A percentile compares a stretch with the other conserved stretches of the same genome.
These are phyloP conservation scores for Sapria himalayana DNA, from an alignment of 345 rosid species.

Conservation along the genomic window DNA sequence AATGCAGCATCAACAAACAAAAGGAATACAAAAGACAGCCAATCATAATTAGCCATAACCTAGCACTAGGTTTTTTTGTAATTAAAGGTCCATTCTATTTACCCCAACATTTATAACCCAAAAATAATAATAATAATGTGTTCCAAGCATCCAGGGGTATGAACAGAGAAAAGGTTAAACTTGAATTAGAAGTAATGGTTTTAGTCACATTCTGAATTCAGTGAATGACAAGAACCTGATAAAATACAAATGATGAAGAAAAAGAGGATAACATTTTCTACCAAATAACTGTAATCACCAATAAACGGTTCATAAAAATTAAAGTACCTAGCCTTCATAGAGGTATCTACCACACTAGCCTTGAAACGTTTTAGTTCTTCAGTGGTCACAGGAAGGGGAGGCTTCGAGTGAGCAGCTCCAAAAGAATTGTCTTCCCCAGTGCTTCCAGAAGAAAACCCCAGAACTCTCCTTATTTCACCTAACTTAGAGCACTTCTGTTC, in stretches of 20 bases:
- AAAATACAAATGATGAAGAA: neutral
- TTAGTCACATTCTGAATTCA: neutral
- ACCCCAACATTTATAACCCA: neutral
- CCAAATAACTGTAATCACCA: too few relatives aligned
- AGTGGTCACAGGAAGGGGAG: constrained; percentile 16
- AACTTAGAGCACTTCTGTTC: constrained; percentile 16
- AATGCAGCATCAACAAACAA: constrained; percentile 5
- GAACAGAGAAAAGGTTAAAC: neutral
- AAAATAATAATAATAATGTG: neutral
- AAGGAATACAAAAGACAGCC: neutral
- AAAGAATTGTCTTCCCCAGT: constrained; percentile 20
- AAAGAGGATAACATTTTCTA: constrained; percentile 1
- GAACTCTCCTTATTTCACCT: constrained; percentile 24
- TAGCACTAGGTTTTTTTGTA: neutral
- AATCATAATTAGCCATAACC: neutral
- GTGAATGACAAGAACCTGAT: neutral
- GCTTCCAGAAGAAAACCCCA: constrained; percentile 23
- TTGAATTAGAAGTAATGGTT: constrained; percentile 7
- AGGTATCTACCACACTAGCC: constrained; percentile 14
- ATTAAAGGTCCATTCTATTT: neutral
- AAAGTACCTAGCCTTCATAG: constrained; percentile 25
- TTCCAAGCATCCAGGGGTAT: constrained; percentile 1
- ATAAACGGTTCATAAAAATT: neutral
- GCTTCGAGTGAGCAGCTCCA: constrained; percentile 23
- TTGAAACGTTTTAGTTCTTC: constrained; percentile 33